A percentile compares a stretch with the other conserved stretches of the same genome.
Conservation (phyloP, 202 grass and related monocot genomes). For the Schoenoplectus triqueter region DNA sequence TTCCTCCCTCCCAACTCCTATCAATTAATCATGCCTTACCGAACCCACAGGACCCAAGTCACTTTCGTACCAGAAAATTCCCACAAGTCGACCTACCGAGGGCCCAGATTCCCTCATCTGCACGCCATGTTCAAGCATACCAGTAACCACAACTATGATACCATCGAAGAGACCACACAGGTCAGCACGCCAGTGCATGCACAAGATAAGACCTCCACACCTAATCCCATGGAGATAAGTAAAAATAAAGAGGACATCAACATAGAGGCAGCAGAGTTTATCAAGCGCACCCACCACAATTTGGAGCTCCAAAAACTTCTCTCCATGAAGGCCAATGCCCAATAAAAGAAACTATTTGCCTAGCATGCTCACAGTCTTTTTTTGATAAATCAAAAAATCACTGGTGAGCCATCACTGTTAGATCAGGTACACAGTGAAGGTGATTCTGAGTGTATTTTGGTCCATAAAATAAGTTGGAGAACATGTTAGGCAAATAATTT, state of each 20-base stretch:
- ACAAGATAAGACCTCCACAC: constrained; percentile 17
- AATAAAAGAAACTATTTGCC: constrained; percentile 34
- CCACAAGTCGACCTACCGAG: neutral
- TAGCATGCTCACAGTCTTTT: constrained; percentile 24
- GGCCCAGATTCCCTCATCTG: constrained; percentile 35
- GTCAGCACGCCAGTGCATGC: neutral
- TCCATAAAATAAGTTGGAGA: constrained; percentile 12
- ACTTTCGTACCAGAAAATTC: constrained; percentile 17
- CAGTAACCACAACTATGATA: neutral
- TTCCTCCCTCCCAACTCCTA: neutral
- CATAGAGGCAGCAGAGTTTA: constrained; percentile 68
- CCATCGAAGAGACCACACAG: neutral
- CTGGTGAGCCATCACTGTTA: neutral
- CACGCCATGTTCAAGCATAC: constrained; percentile 32
- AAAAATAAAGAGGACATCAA: constrained; percentile 53
- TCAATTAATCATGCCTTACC: constrained; percentile 20
- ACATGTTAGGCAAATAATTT: neutral
- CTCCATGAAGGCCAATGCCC: constrained; percentile 54
- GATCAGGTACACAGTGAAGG: constrained; percentile 6
- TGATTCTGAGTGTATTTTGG: neutral
- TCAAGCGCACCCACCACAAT: constrained; percentile 54
- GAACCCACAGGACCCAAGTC: neutral
- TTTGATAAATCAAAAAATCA: constrained; percentile 21
- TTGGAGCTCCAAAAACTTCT: constrained; percentile 79
- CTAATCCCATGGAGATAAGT: neutral